phyloP scores from a whole-genome alignment of 192 early-diverging fungal genomes.

The Rhizophagus clarus region DNA sequence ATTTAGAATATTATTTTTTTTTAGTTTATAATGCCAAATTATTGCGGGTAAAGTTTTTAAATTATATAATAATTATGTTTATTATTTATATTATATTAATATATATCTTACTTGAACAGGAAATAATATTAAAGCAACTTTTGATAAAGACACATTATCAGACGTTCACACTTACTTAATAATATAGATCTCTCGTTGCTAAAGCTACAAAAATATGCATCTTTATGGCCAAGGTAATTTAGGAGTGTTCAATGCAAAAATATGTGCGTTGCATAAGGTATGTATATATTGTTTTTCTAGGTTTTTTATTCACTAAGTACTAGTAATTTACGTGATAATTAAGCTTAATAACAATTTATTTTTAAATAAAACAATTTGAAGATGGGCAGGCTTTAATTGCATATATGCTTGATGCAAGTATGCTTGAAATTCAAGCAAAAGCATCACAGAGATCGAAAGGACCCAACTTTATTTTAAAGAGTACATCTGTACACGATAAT shows the following conservation, averaged over 20 bases:
- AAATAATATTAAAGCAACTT: background rate
- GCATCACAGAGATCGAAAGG: background rate
- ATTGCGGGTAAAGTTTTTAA: background rate
- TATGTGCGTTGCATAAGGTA: background rate
- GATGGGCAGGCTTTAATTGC: background rate
- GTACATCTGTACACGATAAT: too few species aligned
- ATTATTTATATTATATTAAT: background rate
- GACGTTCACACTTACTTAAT: background rate
- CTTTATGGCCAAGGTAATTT: background rate
- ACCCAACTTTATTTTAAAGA: too few species aligned
- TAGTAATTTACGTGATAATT: too few species aligned
- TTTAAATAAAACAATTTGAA: background rate
- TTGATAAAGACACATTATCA: slow-evolving; percentile 1
- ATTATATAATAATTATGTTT: background rate
- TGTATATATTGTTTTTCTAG: too few species aligned
- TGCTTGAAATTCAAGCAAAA: background rate
- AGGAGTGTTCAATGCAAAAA: background rate
- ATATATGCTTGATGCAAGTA: background rate
- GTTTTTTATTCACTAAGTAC: too few species aligned
- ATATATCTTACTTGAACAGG: background rate
- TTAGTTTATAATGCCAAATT: background rate
- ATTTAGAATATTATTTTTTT: background rate
- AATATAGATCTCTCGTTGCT: background rate
- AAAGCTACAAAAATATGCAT: background rate
- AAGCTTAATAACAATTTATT: too few species aligned